These are phyloP conservation scores for Myotisia sp. DNA, from an alignment of 2,329 filamentous ascomycete species.

Conservation along the genomic window DNA sequence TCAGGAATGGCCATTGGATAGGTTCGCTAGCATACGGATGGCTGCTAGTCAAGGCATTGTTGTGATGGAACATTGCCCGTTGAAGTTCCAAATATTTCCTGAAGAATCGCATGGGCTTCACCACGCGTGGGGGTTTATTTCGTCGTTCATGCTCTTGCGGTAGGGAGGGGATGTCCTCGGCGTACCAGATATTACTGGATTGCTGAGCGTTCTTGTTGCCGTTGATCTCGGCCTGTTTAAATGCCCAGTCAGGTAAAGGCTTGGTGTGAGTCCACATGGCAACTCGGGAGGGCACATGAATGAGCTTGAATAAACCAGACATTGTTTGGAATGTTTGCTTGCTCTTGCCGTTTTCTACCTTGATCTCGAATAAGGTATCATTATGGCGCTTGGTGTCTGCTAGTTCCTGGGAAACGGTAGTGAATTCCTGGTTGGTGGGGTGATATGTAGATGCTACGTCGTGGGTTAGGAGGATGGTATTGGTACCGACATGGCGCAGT, in stretches of 20 bases:
- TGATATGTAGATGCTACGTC: conserved; percentile 94
- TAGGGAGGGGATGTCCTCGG: conserved; percentile 78
- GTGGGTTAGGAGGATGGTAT: conserved; percentile 77
- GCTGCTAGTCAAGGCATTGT: conserved; percentile 91
- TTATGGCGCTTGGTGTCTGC: conserved; percentile 61
- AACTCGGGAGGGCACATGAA: conserved; percentile 88
- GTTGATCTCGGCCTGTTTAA: conserved; percentile 97
- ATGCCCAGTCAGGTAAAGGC: conserved; percentile 92
- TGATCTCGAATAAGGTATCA: conserved; percentile 85
- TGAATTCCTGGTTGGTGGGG: conserved; percentile 98
- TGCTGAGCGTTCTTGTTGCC: conserved; percentile 91
- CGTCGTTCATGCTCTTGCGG: conserved; percentile 57
- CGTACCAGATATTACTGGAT: conserved; percentile 85
- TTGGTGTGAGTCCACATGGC: conserved; percentile 98
- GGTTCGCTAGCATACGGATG: conserved; percentile 92
- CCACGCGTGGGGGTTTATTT: conserved; percentile 58
- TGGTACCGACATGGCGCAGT: conserved; percentile 71
- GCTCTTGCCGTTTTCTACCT: conserved; percentile 71
- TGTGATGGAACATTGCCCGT: conserved; percentile 98
- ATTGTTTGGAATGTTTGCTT: conserved; percentile 78
- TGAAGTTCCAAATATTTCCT: conserved; percentile 94
- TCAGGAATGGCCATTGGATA: conserved; percentile 94
- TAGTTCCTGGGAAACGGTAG: conserved; percentile 58
- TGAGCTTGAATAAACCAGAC: conserved; percentile 85
- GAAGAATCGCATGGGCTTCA: conserved; percentile 76